Evolutionary conservation across 2,329 filamentous ascomycete genomes (phyloP), one percentile per base, ranked within the genome.

Genomic region (Monosporascus sp.): DNA sequence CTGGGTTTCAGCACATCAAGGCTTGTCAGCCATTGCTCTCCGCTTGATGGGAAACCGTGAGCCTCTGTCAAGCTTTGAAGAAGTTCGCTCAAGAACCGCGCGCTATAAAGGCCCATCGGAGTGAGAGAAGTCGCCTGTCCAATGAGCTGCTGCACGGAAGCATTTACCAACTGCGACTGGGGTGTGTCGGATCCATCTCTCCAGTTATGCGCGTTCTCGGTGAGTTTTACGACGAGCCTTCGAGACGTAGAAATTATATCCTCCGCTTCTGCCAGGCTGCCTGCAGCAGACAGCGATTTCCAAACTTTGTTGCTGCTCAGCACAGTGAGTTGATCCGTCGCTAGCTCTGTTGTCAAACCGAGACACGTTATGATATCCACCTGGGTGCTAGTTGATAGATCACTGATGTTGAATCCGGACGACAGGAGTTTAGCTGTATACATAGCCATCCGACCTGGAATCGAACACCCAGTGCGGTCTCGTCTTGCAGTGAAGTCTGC

Each of bases 391-490:
- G 64, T 61, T 0, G 78, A 72, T 0, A 82, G 56, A 0, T 67
- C 60, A 0, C 70, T 59, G 1, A 78, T 52, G 2, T 72, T 60
- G 9, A 78, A 59, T 0, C 72, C 70, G 3, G 69, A 66, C 1
- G 68, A 63, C 0, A 91, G 65, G 0, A 94, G 66, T 48, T 78
- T 78, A 6, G 77, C 75, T 0, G 83, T 80, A 66, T 91, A 96
- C 48, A 87, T 76, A 1, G 87, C 83, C 73, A 95, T 88, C 52
- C 93, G 80, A 15, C 89, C 81, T 1, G 90, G 83, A 51, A 88
- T 75, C 2, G 90, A 90, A 35, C 85, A 82, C 0, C 88, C 88
- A 58, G 82, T 80, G 4, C 79, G 74, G 65, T 96, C 91, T 44
- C 86, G 77, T 35, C 67, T 56, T 24, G 70, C 45, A 61, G 63